These are phyloP conservation scores for Amanita pallidorosea DNA, from an alignment of 768 basidiomycete species.

Conservation along the genomic window DNA sequence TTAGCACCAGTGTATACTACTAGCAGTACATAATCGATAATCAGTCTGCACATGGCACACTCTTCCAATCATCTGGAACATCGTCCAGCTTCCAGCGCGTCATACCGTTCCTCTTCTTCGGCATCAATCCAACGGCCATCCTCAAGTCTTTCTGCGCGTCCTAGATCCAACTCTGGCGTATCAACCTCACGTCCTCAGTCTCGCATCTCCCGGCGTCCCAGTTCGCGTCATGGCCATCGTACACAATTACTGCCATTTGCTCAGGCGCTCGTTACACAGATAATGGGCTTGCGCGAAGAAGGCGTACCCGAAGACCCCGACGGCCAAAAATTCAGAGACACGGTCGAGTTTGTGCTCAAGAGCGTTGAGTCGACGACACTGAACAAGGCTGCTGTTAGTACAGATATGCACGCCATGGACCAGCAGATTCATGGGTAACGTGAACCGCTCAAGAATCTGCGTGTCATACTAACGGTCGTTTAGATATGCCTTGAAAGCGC, in stretches of 20 bases:
- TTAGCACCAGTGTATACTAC: background rate
- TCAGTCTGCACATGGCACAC: background rate
- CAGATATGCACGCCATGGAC: conserved; percentile 45
- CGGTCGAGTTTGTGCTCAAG: conserved; percentile 48
- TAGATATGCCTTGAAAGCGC: conserved; percentile 59
- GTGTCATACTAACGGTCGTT: conserved; percentile 5
- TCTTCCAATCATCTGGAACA: background rate
- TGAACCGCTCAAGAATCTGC: conserved; percentile 4
- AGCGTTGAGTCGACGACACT: conserved; percentile 44
- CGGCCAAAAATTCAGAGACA: conserved; percentile 28
- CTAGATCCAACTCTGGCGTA: conserved; percentile 22
- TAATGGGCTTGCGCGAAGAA: conserved; percentile 40
- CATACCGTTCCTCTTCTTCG: conserved; percentile 33
- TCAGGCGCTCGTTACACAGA: conserved; percentile 41
- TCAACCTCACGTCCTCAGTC: conserved; percentile 27
- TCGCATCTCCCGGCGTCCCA: conserved; percentile 25
- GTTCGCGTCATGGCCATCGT: conserved; percentile 15
- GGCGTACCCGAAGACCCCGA: conserved; percentile 25
- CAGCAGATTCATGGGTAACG: conserved; percentile 50
- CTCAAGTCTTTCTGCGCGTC: conserved; percentile 19
- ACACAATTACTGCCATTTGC: conserved; percentile 44
- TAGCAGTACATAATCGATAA: too few relatives aligned
- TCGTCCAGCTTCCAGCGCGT: conserved; percentile 32
- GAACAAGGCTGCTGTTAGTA: conserved; percentile 43
- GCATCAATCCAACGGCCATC: conserved; percentile 25